Evolutionary conservation across 139 green algal genomes (phyloP), one percentile per base, ranked within the genome.

Genomic region (Chlorella sorokiniana): DNA sequence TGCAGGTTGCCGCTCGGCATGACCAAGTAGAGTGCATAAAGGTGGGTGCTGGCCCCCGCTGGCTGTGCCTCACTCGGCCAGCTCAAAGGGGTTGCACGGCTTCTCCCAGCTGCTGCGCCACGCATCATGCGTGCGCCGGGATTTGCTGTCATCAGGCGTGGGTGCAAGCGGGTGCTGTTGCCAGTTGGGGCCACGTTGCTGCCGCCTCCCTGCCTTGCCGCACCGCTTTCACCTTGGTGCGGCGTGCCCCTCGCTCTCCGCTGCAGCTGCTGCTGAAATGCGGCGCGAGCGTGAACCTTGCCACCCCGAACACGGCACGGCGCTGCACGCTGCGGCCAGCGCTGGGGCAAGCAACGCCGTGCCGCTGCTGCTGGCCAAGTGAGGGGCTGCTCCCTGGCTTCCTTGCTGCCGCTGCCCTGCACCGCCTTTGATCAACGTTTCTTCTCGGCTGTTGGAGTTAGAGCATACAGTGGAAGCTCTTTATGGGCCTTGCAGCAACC

Each of bases 11-110:
- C 6, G 71, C 71, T 14, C 42, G 42, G 31, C 27, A 14, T 0
- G 71, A 78, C 48, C 45, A 78, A 42, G 71, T 64, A 18, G 71
- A 78, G 23, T 65, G 71, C 33, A 33, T 78, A n/a, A 78, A 78
- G 45, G 71, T 78, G 69, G 10, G 35, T 51, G 61, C 61, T 68
- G 61, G 23, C 29, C n/a, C n/a, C 31, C 7, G 31, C 18, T 64
- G 54, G 54, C 5, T 64, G 54, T 29, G 11, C 54, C 54, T 64
- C n/a, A n/a, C n/a, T n/a, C n/a, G n/a, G n/a, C n/a, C n/a, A 16
- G 48, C 48, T 59, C 48, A 11, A 16, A 16, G 48, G 48, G 48
- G 11, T 59, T 59, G 14, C 48, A 59, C 14, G 48, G 11, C 48
- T 56, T n/a, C n/a, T n/a, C n/a, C n/a, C n/a, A n/a, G n/a, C n/a